Conservation (phyloP, 176 grass and related monocot species). For the Oryza australiensis region DNA sequence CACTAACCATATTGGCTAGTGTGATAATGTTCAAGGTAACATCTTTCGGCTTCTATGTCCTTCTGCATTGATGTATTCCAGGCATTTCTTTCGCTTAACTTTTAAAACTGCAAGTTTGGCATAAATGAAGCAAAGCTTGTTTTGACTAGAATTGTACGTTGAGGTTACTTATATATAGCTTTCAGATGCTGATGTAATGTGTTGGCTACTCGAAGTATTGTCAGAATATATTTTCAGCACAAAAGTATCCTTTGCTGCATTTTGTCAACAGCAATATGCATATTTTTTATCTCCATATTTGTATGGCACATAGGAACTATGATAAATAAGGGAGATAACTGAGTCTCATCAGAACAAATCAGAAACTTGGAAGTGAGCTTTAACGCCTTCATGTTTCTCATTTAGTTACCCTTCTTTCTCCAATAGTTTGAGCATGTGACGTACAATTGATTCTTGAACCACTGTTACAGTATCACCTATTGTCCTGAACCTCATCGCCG, state of each 20-base stretch:
- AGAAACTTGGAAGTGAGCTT: neutral
- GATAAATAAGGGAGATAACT: neutral
- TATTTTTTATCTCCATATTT: neutral
- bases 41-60: constrained; percentile 1
- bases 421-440: constrained; percentile 4
- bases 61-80: neutral
- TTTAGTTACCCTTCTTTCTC: neutral
- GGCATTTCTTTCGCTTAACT: neutral
- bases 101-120: constrained; percentile 11
- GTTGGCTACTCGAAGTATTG: neutral
- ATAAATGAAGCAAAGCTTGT: constrained; percentile 12
- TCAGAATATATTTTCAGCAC: neutral
- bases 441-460: neutral
- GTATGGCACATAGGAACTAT: neutral
- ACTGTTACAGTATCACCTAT: neutral
- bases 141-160: neutral
- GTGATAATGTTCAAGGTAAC: constrained; percentile 99
- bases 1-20: constrained; percentile 91
- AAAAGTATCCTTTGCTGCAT: neutral
- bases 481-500: neutral
- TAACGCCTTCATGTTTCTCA: constrained; percentile 2
- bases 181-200: neutral
- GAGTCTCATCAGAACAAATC: neutral
- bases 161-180: neutral
- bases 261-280: neutral